A percentile compares a stretch with the other conserved stretches of the same genome.
Conservation (phyloP, 2,329 filamentous ascomycete genomes). For the Fusarium chuoi region DNA sequence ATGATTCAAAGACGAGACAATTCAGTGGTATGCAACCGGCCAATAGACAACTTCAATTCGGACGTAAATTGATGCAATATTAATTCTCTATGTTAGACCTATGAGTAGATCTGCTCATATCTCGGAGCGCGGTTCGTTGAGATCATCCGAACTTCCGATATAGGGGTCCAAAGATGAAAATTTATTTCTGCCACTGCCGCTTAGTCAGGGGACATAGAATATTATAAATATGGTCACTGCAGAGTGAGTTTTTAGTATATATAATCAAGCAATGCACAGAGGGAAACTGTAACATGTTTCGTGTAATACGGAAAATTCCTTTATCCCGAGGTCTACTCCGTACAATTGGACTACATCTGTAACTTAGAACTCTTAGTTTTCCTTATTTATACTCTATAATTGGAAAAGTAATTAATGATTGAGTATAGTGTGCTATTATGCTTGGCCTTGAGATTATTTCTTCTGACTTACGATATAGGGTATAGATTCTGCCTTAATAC, state of each 20-base stretch:
- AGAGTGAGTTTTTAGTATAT: rapidly evolving
- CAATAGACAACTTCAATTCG: not conserved
- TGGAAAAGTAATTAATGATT: too few relatives aligned
- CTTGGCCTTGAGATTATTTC: rapidly evolving
- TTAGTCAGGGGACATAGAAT: not conserved
- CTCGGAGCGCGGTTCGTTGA: not conserved
- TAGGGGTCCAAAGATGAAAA: not conserved
- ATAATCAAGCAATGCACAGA: rapidly evolving
- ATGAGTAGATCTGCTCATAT: too few relatives aligned
- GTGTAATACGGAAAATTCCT: too few relatives aligned
- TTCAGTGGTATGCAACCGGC: too few relatives aligned
- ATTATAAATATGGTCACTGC: rapidly evolving
- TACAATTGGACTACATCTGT: too few relatives aligned
- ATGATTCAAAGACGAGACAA: rapidly evolving
- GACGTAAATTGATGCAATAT: too few relatives aligned
- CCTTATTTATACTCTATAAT: too few relatives aligned
- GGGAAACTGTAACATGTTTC: not conserved
- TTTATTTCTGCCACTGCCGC: not conserved
- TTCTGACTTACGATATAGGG: rapidly evolving
- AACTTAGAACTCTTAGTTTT: rapidly evolving
- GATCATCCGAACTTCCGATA: not conserved
- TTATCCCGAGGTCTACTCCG: too few relatives aligned
- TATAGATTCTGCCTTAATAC: not conserved
- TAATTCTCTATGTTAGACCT: too few relatives aligned
- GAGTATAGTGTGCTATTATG: too few relatives aligned